Conservation (phyloP, 441 rosid genomes). For the Metrosideros polymorpha region DNA sequence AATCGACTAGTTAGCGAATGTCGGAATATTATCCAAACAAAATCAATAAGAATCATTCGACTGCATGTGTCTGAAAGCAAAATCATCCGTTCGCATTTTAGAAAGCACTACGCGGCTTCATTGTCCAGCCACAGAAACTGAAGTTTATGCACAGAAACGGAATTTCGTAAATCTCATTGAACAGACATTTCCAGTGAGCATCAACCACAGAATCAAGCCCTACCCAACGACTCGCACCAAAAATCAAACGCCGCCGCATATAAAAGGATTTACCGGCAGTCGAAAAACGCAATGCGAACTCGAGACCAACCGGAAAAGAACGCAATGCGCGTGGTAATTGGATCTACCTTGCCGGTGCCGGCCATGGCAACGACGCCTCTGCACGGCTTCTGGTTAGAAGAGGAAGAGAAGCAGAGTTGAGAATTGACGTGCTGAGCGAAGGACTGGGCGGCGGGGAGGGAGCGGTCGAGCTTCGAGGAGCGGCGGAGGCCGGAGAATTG, state of each 20-base stretch:
- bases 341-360: constrained; percentile 72
- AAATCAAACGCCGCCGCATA: neutral
- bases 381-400: constrained; percentile 31
- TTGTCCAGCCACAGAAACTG: neutral
- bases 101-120: neutral
- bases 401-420: constrained; percentile 34
- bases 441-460: constrained; percentile 18
- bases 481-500: constrained; percentile 67
- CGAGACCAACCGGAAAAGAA: neutral
- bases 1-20: neutral
- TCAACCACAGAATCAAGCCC: neutral
- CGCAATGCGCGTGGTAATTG: neutral
- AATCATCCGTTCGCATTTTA: neutral
- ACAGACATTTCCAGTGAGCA: neutral
- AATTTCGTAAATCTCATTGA: neutral
- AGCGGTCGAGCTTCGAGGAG: constrained; percentile 31
- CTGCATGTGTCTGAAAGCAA: neutral
- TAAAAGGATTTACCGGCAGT: neutral
- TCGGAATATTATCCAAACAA: neutral
- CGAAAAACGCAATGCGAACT: neutral
- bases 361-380: constrained; percentile 76
- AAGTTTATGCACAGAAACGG: neutral
- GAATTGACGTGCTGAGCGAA: constrained; percentile 31
- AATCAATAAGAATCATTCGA: neutral
- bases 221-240: neutral